These are phyloP conservation scores for Didymella keratinophila DNA, from an alignment of 2,329 filamentous ascomycete genomes.

Conservation along the genomic window DNA sequence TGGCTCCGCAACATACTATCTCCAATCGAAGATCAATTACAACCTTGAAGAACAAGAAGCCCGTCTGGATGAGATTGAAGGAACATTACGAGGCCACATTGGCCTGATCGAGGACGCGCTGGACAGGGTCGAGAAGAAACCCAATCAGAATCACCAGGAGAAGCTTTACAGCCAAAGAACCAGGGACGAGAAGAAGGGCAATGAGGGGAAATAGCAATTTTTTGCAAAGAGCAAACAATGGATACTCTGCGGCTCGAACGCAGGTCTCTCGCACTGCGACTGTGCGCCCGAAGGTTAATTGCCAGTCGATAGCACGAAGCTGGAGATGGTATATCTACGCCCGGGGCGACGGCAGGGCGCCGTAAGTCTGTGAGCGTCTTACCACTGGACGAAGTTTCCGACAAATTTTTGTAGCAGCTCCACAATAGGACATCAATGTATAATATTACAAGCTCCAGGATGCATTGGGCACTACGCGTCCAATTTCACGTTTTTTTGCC, in stretches of 20 bases:
- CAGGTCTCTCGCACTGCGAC: background rate
- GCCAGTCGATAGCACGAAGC: background rate
- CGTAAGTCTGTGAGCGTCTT: background rate
- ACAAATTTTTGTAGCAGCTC: background rate
- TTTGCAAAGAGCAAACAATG: background rate
- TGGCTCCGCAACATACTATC: constrained; percentile 30
- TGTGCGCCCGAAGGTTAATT: background rate
- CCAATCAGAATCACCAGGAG: constrained; percentile 44
- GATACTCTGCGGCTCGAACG: background rate
- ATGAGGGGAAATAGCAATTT: background rate
- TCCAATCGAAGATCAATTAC: constrained; percentile 50
- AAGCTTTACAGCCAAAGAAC: constrained; percentile 44
- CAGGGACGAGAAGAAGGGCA: constrained; percentile 29
- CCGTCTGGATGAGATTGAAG: constrained; percentile 58
- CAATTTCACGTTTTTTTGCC: too few species aligned
- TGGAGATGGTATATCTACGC: background rate
- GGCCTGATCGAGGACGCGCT: constrained; percentile 57
- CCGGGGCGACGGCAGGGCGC: background rate
- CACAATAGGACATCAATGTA: background rate
- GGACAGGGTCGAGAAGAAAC: constrained; percentile 55
- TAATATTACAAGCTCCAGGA: background rate
- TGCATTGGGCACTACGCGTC: too few species aligned
- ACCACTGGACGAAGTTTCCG: background rate
- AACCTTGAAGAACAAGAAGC: constrained; percentile 59
- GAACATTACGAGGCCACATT: constrained; percentile 58